Evolutionary conservation across 2,329 filamentous ascomycete species (phyloP).

Genomic region (Hirsutella thompsonii): DNA sequence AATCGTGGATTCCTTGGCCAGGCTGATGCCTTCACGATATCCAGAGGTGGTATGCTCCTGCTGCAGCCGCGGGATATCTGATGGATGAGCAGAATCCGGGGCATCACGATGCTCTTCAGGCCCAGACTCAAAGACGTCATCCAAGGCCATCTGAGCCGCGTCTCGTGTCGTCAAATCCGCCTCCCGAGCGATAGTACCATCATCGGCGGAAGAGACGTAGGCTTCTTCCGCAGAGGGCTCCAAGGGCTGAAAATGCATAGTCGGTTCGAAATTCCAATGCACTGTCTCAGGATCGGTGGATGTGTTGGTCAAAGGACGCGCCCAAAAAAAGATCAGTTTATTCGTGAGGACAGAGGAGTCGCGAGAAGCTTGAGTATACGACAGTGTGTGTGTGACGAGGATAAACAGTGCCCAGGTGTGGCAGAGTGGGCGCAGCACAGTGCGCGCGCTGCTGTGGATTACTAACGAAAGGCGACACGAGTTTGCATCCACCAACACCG

Average conservation of each 20-base stretch:
- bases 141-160: constrained; percentile 11
- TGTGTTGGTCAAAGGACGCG: no score
- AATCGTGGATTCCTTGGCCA: constrained; percentile 61
- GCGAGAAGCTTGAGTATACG: no score
- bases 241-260: background rate
- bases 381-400: no score
- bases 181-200: constrained; percentile 1
- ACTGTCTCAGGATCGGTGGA: no score
- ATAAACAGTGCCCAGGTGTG: no score
- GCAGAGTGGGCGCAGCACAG: no score
- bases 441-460: no score
- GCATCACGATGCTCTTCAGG: background rate
- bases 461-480: no score
- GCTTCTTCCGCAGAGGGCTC: constrained; percentile 8
- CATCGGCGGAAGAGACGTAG: constrained; percentile 10
- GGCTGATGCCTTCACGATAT: constrained; percentile 76
- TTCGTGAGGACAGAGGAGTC: no score
- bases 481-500: no score
- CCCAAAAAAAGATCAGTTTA: no score
- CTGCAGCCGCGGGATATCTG: constrained; percentile 62
- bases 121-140: constrained; percentile 23
- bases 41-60: constrained; percentile 71
- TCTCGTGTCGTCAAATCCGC: constrained; percentile 1
- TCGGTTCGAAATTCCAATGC: no score
- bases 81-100: constrained; percentile 24